Evolutionary conservation across 83 land plant genomes (phyloP), one percentile per base, ranked within the genome.

Genomic region (Picea abies): DNA sequence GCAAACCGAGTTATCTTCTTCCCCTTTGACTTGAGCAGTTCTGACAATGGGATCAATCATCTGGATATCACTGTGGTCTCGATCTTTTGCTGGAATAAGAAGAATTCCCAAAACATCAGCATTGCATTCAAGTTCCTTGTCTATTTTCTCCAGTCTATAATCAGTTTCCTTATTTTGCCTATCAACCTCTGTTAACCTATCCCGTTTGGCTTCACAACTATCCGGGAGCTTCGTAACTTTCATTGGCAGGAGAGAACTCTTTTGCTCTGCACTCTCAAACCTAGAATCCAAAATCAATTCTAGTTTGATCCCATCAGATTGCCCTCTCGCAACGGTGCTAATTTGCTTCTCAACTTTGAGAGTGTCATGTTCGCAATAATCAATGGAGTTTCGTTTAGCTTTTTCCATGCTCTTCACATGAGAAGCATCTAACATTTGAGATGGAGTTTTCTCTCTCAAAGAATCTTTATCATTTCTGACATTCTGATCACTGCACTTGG

Each of bases 271-370:
- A 6, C 77, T 44, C 25, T 72, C 52, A 44, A 49, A 73, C 19
- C 20, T 41, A 44, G 77, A 73, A 73, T 73, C 44, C 76, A 72
- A 72, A 72, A 41, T 72, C 56, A 44, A 44, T 20, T 72, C 76
- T 72, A 72, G 52, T 72, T 41, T 72, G 25, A 72, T 72, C 15
- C 76, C 56, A n/a, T 44, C 23, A 72, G 76, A 72, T 20, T 72
- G 76, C 22, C 52, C n/a, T 72, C 76, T 56, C 37, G 20, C 52
- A 41, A 20, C 23, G 5, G 76, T 12, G n/a, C 47, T 72, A 41
- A 44, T 72, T 41, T n/a, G 41, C 10, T 39, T n/a, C 26, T 72
- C 26, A 7, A 72, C 25, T 44, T 41, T 72, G 52, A 4, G 20
- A 39, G 25, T 72, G 22, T 44, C 52, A 44, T 20, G 47, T 0